Evolutionary conservation across 2,329 filamentous ascomycete species (phyloP), one percentile per base, ranked within the genome.

Genomic region (Cladosporium sp.): DNA sequence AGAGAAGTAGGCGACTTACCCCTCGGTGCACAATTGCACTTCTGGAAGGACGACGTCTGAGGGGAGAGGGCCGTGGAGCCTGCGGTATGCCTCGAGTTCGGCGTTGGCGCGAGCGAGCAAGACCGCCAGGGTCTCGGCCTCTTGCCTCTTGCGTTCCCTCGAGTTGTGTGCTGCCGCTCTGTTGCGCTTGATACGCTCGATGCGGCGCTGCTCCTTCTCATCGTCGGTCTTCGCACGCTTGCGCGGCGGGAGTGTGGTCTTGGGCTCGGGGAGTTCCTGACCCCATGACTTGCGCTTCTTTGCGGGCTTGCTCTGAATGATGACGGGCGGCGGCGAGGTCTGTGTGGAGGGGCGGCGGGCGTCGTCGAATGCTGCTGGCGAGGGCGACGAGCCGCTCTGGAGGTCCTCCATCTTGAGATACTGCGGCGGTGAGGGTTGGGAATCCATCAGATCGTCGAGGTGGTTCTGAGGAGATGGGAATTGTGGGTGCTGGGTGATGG

Each of bases 141-240:
- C 87, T 66, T 87, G 86, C 59, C 92, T 85, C 82, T 97, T 96
- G 61, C 92, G 89, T 76, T 99, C 94, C 52, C 94, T 84, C 3
- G 94, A 99, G 60, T 95, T 97, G 81, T 97, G 94, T 40, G 94
- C 94, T 47, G 94, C 94, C 60, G 92, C 90, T 65, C 94, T 90
- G 73, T 99, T 99, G 45, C 94, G 88, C 68, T 97, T 90, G 65
- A 99, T 94, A 63, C 94, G 90, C 80, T 99, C 94, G 58, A 97
- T 95, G 62, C 94, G 89, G 45, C 94, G 89, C 76, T 99, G 94
- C 77, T 97, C 94, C 79, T 99, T 99, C 77, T 99, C 94, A 70
- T 97, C 94, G 69, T 96, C 93, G 2, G 94, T 99, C 84, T 97
- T 99, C 68, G 94, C 94, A 63, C 94, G 91, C 85, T 99, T 99